Evolutionary conservation across 352 stramenopile genomes (phyloP), one percentile per base, ranked within the genome.

Genomic region (Pythium dissimile): DNA sequence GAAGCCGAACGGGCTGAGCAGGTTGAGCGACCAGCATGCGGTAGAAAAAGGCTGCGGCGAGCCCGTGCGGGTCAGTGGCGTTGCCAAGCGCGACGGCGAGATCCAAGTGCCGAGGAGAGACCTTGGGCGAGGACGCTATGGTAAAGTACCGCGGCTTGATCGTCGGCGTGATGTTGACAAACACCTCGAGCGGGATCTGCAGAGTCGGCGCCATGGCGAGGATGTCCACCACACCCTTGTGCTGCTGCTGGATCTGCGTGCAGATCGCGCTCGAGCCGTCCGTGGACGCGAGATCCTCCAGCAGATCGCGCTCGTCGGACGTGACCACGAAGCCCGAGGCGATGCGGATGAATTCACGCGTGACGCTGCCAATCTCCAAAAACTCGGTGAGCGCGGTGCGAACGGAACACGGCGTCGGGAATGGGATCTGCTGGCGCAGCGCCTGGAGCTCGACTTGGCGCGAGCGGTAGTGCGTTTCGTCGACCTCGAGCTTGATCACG

Each of bases 91-190:
- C 72, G 16, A 98, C 79, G 0, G 89, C 97, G 38, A 98, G 62
- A 42, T 98, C 86, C 28, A 98, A 74, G 2, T 72, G 68, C 1
- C 69, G 73, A 4, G 88, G 77, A 54, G 90, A 67, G 24, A 87
- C 62, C 37, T 62, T 55, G 13, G 76, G 71, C n/a, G 87, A 98
- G 1, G 87, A 98, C 1, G 89, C 83, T 54, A 99, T 98, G 0
- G 94, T 97, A 69, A 97, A 98, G 49, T 93, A 87, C 1, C 95
- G 77, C 8, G 95, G 90, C 57, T 97, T 86, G 24, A 98, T 75
- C 16, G 79, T 68, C 11, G 91, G 88, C 30, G 84, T 80, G 23
- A 98, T 61, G 51, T 92, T 79, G 41, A 82, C 67, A 15, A 99
- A 76, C 18, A 98, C 91, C 43, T 80, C 66, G 13, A 84, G 66